Evolutionary conservation across 495 filamentous ascomycete species (phyloP).

Genomic region (Lichina pygmaea): DNA sequence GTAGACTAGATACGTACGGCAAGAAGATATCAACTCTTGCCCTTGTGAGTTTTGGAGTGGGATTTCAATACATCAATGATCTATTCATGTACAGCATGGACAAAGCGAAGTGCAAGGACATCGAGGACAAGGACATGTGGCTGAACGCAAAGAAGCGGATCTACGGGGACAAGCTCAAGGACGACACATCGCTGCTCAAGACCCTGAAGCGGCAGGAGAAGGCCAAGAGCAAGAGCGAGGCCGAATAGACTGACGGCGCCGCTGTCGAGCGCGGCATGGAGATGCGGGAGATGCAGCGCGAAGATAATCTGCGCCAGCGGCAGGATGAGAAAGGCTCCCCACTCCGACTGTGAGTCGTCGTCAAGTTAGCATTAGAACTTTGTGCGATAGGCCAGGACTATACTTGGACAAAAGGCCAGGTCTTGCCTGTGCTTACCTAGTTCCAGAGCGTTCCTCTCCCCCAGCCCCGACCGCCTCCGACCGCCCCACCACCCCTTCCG

Average conservation of each 20-base stretch:
- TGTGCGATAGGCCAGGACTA: too few relatives aligned
- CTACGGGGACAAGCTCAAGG: constrained; percentile 70
- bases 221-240: constrained; percentile 66
- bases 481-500: too few relatives aligned
- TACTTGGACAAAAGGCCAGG: too few relatives aligned
- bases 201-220: constrained; percentile 80
- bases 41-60: too few relatives aligned
- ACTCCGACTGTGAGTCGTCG: too few relatives aligned
- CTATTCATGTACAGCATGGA: constrained; percentile 42
- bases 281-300: constrained; percentile 60
- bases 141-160: constrained; percentile 70
- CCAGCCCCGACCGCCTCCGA: too few relatives aligned
- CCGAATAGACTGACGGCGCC: constrained; percentile 69
- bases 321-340: constrained; percentile 39
- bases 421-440: too few relatives aligned
- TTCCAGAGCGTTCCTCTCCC: too few relatives aligned
- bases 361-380: too few relatives aligned
- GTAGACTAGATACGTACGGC: too few relatives aligned
- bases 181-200: constrained; percentile 70
- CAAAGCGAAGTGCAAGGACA: constrained; percentile 49
- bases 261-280: constrained; percentile 50
- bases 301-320: constrained; percentile 65
- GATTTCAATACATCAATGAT: too few relatives aligned
- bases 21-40: too few relatives aligned
- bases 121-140: constrained; percentile 86